phyloP scores from a whole-genome alignment of 177 flowering plant species.

The Tripterygium wilfordii region DNA sequence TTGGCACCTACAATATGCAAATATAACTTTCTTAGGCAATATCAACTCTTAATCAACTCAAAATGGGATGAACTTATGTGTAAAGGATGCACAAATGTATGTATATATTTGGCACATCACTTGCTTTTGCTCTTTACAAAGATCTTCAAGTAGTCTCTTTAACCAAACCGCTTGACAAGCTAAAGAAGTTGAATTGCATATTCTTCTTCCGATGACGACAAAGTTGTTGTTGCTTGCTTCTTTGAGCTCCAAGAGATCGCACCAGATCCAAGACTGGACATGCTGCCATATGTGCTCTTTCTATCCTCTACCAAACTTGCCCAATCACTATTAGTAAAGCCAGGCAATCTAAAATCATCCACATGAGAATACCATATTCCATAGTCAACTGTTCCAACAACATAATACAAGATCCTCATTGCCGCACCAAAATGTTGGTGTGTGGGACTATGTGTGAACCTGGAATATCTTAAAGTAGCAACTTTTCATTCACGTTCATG shows the following conservation, averaged over 20 bases:
- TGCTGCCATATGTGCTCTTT: neutral
- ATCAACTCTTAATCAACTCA: too few relatives aligned
- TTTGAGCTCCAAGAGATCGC: neutral
- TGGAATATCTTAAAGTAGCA: neutral
- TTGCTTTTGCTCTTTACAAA: neutral
- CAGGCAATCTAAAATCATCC: too few relatives aligned
- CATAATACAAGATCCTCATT: too few relatives aligned
- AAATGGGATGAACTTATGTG: too few relatives aligned
- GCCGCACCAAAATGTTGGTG: neutral
- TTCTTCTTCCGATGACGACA: neutral
- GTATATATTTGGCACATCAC: too few relatives aligned
- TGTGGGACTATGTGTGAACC: neutral
- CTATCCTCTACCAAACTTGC: neutral
- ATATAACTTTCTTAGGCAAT: too few relatives aligned
- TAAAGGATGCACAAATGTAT: too few relatives aligned
- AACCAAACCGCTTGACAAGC: neutral
- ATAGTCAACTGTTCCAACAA: too few relatives aligned
- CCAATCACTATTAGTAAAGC: neutral
- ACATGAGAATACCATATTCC: too few relatives aligned
- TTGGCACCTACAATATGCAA: too few relatives aligned
- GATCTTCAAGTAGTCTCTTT: neutral
- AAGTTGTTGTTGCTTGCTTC: neutral
- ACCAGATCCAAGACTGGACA: neutral
- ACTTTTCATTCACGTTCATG: neutral
- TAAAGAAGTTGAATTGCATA: neutral